Conservation (phyloP, 345 rosid genomes). For the Atalantia buxifolia region DNA sequence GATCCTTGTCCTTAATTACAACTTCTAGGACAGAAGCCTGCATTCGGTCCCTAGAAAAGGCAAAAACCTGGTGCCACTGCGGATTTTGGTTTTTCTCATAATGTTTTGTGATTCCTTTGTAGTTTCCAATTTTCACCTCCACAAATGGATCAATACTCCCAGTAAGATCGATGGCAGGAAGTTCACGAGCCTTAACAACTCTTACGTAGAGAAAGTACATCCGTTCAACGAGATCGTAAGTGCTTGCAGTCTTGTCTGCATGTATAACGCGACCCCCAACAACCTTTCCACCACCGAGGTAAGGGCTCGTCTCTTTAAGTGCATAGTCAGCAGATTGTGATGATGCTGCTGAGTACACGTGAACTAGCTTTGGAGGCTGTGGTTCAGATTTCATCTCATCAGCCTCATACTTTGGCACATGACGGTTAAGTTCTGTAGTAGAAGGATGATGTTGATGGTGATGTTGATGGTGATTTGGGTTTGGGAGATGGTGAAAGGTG, state of each 20-base stretch:
- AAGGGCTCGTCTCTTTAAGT: slow-evolving; percentile 89
- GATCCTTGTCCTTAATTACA: slow-evolving; percentile 81
- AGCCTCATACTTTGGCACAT: slow-evolving; percentile 52
- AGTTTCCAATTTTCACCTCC: slow-evolving; percentile 88
- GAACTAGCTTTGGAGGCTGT: slow-evolving; percentile 70
- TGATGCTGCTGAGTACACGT: slow-evolving; percentile 58
- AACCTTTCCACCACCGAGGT: slow-evolving; percentile 89
- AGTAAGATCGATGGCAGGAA: slow-evolving; percentile 83
- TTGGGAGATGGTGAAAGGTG: slow-evolving; percentile 85
- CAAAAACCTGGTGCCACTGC: slow-evolving; percentile 97
- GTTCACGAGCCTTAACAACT: slow-evolving; percentile 95
- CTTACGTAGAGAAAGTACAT: slow-evolving; percentile 93
- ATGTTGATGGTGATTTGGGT: slow-evolving; percentile 45
- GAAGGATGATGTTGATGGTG: slow-evolving; percentile 43
- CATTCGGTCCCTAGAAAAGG: slow-evolving; percentile 89
- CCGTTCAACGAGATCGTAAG: slow-evolving; percentile 96
- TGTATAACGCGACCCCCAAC: slow-evolving; percentile 84
- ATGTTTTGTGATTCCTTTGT: slow-evolving; percentile 87
- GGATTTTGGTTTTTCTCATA: slow-evolving; percentile 87
- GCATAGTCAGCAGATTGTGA: slow-evolving; percentile 78
- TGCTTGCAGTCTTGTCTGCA: slow-evolving; percentile 77
- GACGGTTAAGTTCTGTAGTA: slow-evolving; percentile 43
- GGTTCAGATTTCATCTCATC: slow-evolving; percentile 69
- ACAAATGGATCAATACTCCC: slow-evolving; percentile 96
- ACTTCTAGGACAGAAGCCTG: slow-evolving; percentile 91